Conservation (phyloP, 2,329 filamentous ascomycete genomes). For the Sporothrix pseudoabietina region DNA sequence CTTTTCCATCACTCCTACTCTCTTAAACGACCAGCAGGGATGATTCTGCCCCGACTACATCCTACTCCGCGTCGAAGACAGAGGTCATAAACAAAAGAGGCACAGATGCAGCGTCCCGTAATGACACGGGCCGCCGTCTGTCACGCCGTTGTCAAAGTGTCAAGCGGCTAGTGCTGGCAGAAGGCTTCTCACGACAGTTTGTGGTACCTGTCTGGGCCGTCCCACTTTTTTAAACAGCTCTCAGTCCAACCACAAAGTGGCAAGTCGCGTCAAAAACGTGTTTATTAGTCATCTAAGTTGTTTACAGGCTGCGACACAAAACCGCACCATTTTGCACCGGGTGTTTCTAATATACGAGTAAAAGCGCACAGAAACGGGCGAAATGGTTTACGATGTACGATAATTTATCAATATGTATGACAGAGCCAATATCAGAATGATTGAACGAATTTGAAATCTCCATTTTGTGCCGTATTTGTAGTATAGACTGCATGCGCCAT, state of each 20-base stretch:
- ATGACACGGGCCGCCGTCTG: background rate
- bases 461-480: background rate
- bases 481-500: background rate
- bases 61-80: background rate
- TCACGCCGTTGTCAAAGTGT: background rate
- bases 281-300: conserved; percentile 27
- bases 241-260: conserved; percentile 2
- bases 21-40: background rate
- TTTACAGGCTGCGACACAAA: conserved; percentile 16
- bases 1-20: background rate
- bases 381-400: background rate
- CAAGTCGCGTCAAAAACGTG: conserved; percentile 29
- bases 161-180: background rate
- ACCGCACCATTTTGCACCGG: background rate
- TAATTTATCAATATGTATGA: background rate
- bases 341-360: conserved; percentile 2
- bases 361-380: background rate
- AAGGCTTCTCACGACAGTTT: background rate
- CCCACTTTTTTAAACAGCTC: conserved; percentile 19
- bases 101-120: conserved; percentile 2
- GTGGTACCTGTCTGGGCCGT: background rate
- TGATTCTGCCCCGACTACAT: background rate
- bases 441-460: background rate
- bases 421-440: background rate
- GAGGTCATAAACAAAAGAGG: background rate